Percentiles rank a stretch among this genome's conserved stretches.
These are phyloP conservation scores for Paramecium sexaurelia DNA, from an alignment of 73 alveolate genomes.

Conservation along the genomic window DNA sequence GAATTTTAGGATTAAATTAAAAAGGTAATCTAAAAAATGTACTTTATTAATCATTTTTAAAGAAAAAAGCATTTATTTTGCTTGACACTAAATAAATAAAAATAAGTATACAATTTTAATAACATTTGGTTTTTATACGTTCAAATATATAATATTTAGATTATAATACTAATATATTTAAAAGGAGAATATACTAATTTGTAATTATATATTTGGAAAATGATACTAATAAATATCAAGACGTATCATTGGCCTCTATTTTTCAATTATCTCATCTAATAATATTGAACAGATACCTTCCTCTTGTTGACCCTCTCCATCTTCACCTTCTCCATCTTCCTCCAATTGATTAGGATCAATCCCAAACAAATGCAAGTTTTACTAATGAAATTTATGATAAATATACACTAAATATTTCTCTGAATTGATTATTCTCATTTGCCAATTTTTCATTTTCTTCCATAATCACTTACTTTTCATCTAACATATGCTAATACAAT, in stretches of 20 bases:
- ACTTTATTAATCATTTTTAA: no score
- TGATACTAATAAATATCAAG: constrained; percentile 36
- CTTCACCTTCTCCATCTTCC: constrained; percentile 48
- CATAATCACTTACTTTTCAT: constrained; percentile 50
- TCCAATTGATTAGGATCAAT: constrained; percentile 54
- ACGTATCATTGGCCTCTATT: constrained; percentile 63
- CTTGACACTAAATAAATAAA: no score
- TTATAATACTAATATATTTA: not conserved
- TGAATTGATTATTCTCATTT: constrained; percentile 48
- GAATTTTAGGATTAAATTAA: no score
- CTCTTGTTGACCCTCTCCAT: constrained; percentile 44
- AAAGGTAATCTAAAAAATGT: no score
- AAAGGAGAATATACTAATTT: not conserved
- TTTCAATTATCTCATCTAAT: constrained; percentile 62
- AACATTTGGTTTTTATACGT: no score
- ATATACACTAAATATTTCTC: constrained; percentile 56
- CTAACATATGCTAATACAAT: constrained; percentile 42
- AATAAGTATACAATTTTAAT: no score
- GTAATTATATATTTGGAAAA: not conserved
- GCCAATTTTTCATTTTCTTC: constrained; percentile 49
- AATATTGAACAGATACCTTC: constrained; percentile 14
- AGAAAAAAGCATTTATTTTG: no score
- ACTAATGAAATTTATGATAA: not conserved
- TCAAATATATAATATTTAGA: no score
- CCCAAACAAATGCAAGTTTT: constrained; percentile 55